Base-by-base conservation (phyloP, 192 early-diverging fungal genomes). In the Funneliformis mosseae region DNA sequence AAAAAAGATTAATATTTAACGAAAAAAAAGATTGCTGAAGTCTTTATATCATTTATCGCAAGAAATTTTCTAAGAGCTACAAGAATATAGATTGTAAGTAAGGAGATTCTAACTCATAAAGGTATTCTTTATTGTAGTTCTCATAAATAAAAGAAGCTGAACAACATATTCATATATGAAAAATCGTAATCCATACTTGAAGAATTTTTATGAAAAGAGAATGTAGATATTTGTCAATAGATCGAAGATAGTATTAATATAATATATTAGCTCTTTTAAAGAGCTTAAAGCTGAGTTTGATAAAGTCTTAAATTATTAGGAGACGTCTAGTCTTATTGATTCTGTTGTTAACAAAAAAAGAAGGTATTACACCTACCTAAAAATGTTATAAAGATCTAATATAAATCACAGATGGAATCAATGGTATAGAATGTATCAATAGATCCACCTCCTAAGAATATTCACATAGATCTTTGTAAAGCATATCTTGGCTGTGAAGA, bases 11-110 rank as follows among this genome's bases (percentile, higher is more conserved):
- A 67, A 67, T 38, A 67, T 67, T 12, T 4, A 67, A n/a, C n/a
- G 33, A 12, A 67, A 28, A 67, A 67, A 67, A 67, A 67, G 12
- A 67, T 67, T 67, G 66, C 38, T 28, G 3, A 67, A 67, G 66
- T 33, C 12, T 12, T 67, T 67, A 67, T 67, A 67, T 27, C 11
- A 67, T 67, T 67, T 67, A 14, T 67, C 28, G 10, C 28, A 16
- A 67, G 38, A 67, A 38, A 67, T 10, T 33, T 67, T 38, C 3
- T 5, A 38, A 67, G 28, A 67, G n/a, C n/a, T n/a, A n/a, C n/a
- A n/a, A n/a, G n/a, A n/a, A n/a, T n/a, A n/a, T n/a, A n/a, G n/a
- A n/a, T n/a, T n/a, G n/a, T n/a, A n/a, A n/a, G n/a, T n/a, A n/a
- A n/a, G n/a, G n/a, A n/a, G n/a, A n/a, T n/a, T n/a, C n/a, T n/a